Base-by-base conservation (phyloP, 768 basidiomycete species). In the Russula lepida region DNA sequence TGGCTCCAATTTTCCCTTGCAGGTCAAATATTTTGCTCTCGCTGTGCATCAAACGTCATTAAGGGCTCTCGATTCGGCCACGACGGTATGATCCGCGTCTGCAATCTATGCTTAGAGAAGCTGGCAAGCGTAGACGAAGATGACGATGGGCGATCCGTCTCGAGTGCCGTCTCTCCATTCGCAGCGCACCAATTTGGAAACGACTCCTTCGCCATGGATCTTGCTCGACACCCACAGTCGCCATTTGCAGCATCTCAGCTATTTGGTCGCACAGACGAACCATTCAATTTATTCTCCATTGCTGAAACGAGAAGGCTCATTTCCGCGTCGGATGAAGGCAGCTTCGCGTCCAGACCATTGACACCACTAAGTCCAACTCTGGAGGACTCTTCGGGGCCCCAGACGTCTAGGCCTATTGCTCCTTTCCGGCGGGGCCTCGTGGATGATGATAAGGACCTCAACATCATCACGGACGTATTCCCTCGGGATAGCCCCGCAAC, bases 11-110 rank as follows among this genome's bases (percentile, higher is more conserved):
- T n/a, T 32, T 27, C 39, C 32, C 57, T 23, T 50, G n/a, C 63
- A 89, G 95, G 95, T 33, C 95, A 97, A 73, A 95, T 99, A 71
- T 99, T 98, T 71, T 99, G 97, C 73, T 92, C 92, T 33, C 84
- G 93, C 9, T 99, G 97, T 72, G 94, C 97, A 2, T 95, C 93
- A 32, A 95, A 97, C 68, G 89, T 97, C 66, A 94, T 98, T 73
- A 95, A 94, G 66, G 95, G 93, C 17, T 81, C 85, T 13, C 85
- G 94, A 7, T 98, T 97, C 69, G 94, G 95, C 4, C 88, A 92
- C 62, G 89, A 95, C 56, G 93, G 93, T n/a, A 91, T 90, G 83
- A 82, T 99, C 54, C 84, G 97, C 58, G 89, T 97, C 9, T 99
- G 97, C 74, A 98, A 98, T 68, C 77, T 97, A 15, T 98, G 95